Base-by-base conservation (phyloP, 1,284 basidiomycete species). In the Abortiporus biennis region DNA sequence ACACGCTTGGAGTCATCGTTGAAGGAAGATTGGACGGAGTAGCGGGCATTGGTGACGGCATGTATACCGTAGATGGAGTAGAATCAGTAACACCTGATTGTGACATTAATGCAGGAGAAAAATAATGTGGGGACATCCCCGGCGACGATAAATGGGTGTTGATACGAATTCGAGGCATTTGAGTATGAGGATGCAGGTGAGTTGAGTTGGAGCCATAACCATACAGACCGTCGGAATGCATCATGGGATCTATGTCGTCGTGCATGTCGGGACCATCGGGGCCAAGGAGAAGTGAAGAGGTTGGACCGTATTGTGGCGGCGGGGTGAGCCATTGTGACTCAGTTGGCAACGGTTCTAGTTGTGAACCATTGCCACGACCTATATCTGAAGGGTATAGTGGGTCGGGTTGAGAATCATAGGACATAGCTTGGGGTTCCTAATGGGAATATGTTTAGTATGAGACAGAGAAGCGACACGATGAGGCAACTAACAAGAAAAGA, bases 141-240 rank as follows among this genome's bases (percentile, higher is more conserved):
- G 42, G 33, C 6, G 24, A 22, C 6, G 36, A 36, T 27, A 35
- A 24, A 23, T 31, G 38, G 25, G 48, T 52, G 23, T 47, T 38
- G 38, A 52, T 31, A 4, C 38, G 46, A 15, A 52, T 52, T 30
- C 33, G 40, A 19, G 50, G 50, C 12, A 42, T 33, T n/a, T n/a
- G n/a, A 34, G 27, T 6, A 29, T 4, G 13, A 13, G 31, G 9
- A 15, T 20, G 12, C 27, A 12, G 8, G 15, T 33, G 32, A 11
- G 39, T 19, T 8, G 15, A 3, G 37, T 19, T 3, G 11, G n/a
- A n/a, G n/a, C 32, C 16, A 12, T 35, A 38, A 23, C 20, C 11
- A 22, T 33, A 40, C 37, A 34, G 32, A 34, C 15, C 15, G 32
- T 16, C 6, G 15, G 15, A 34, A 6, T 34, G 6, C 6, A 34